phyloP scores from a whole-genome alignment of 441 rosid genomes.

The Francoa sonchifolia region DNA sequence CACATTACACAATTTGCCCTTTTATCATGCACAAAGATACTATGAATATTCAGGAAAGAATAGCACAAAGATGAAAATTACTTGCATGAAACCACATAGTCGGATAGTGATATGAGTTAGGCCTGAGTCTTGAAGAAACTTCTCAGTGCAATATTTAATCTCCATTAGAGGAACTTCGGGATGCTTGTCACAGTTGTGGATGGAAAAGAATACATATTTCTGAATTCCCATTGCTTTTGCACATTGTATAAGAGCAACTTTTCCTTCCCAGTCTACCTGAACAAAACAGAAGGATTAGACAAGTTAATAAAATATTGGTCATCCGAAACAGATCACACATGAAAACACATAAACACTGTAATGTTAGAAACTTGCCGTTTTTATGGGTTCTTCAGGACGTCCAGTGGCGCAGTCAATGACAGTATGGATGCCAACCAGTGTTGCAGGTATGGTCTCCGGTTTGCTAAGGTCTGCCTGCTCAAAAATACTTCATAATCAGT shows the following conservation, averaged over 20 bases:
- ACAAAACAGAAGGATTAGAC: slow-evolving; percentile 24
- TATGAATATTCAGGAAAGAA: too few species aligned
- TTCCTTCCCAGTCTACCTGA: slow-evolving; percentile 99
- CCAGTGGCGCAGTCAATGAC: slow-evolving; percentile 89
- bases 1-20: neutral
- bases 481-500: slow-evolving; percentile 2
- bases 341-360: neutral
- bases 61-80: too few species aligned
- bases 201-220: slow-evolving; percentile 72
- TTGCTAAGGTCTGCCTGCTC: slow-evolving; percentile 86
- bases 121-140: slow-evolving; percentile 75
- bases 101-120: slow-evolving; percentile 52
- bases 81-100: slow-evolving; percentile 92
- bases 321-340: neutral
- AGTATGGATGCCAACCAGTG: slow-evolving; percentile 82
- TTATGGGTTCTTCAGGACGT: slow-evolving; percentile 93
- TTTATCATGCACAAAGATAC: neutral
- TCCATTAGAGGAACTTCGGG: slow-evolving; percentile 95
- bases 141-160: slow-evolving; percentile 89
- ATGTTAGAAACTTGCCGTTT: slow-evolving; percentile 34
- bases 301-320: slow-evolving; percentile 4
- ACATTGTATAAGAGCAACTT: slow-evolving; percentile 89
- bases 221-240: slow-evolving; percentile 96
- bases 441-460: slow-evolving; percentile 85
- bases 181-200: slow-evolving; percentile 93